phyloP scores from a whole-genome alignment of 768 basidiomycete genomes.

The Hericium rajendrae region DNA sequence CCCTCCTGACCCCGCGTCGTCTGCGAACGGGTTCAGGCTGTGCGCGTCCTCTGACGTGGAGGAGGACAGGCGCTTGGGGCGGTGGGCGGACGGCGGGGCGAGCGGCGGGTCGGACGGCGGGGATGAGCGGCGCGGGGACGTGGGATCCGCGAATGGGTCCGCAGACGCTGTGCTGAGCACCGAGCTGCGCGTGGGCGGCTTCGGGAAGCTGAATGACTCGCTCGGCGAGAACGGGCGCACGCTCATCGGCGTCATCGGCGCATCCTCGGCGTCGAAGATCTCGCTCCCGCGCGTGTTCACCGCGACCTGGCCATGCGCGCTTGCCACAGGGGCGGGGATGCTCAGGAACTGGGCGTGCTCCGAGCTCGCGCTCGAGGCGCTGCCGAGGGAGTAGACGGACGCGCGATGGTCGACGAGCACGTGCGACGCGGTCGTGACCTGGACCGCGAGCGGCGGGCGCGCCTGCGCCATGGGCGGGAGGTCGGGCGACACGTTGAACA shows the following conservation, averaged over 20 bases:
- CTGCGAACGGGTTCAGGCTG: constrained; percentile 19
- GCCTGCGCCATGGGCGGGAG: constrained; percentile 3
- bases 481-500: not conserved
- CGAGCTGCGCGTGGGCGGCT: constrained; percentile 33
- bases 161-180: not conserved
- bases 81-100: not conserved
- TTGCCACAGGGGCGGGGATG: not conserved
- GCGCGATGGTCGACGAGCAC: not conserved
- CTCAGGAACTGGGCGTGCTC: not conserved
- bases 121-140: too few species aligned
- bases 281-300: constrained; percentile 2
- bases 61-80: constrained; percentile 1
- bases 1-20: constrained; percentile 14
- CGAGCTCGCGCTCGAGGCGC: not conserved
- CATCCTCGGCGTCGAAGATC: constrained; percentile 14
- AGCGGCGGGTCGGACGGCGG: not conserved
- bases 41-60: not conserved
- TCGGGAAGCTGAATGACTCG: constrained; percentile 62
- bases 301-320: constrained; percentile 1
- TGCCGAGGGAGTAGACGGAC: not conserved
- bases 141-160: not conserved
- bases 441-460: not conserved
- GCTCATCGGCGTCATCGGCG: constrained; percentile 43
- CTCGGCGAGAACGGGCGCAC: constrained; percentile 59
- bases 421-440: not conserved